Percentiles rank a stretch among this genome's conserved stretches.
phyloP scores from a whole-genome alignment of 2,329 filamentous ascomycete genomes.

The Aspergillus sp. region DNA sequence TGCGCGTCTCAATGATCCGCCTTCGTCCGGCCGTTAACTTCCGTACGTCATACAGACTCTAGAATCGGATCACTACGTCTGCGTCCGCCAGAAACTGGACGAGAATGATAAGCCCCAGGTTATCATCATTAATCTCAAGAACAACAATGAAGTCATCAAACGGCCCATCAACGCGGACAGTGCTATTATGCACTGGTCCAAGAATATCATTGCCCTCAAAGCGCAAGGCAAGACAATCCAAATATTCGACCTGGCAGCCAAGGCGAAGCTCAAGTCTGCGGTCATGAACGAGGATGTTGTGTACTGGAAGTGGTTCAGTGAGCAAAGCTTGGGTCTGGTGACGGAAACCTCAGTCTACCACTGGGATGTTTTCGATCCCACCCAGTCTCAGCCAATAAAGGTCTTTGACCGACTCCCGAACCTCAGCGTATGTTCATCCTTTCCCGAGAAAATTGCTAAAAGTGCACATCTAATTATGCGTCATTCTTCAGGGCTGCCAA shows the following conservation, averaged over 20 bases:
- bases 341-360: conserved; percentile 92
- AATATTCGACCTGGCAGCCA: conserved; percentile 92
- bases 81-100: conserved; percentile 91
- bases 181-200: conserved; percentile 98
- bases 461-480: conserved; percentile 8
- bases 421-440: conserved; percentile 68
- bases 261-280: conserved; percentile 94
- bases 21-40: conserved; percentile 23
- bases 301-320: conserved; percentile 99
- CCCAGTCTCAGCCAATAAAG: conserved; percentile 80
- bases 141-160: conserved; percentile 92
- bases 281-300: conserved; percentile 97
- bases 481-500: conserved; percentile 74
- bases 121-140: conserved; percentile 97
- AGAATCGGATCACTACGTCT: conserved; percentile 96
- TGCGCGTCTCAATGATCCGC: not conserved
- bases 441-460: too few species aligned
- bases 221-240: conserved; percentile 92
- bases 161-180: conserved; percentile 98
- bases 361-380: conserved; percentile 92
- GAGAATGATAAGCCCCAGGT: conserved; percentile 87
- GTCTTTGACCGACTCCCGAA: conserved; percentile 94
- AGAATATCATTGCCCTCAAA: conserved; percentile 95
- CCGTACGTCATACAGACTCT: conserved; percentile 69
- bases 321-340: conserved; percentile 83